Conservation (phyloP, 306 rosid genomes). For the Begonia fuchsioides region DNA sequence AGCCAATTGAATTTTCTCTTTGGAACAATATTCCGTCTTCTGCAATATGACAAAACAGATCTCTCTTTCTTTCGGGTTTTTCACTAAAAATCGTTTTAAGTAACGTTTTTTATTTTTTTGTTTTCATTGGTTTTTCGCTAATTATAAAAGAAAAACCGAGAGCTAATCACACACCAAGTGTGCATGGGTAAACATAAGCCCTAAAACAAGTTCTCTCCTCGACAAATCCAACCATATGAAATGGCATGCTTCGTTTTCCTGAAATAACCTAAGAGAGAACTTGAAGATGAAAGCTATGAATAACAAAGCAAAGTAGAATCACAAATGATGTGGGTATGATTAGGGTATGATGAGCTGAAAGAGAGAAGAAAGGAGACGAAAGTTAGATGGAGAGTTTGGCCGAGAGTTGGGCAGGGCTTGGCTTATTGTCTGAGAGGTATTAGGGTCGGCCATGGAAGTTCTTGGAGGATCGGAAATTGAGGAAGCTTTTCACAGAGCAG, state of each 20-base stretch:
- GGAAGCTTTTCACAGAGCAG: conserved; percentile 12
- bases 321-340: conserved; percentile 18
- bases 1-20: conserved; percentile 1
- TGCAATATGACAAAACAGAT: not conserved
- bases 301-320: no score
- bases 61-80: no score
- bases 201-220: no score
- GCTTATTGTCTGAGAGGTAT: conserved; percentile 21
- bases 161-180: not conserved
- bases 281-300: not conserved
- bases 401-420: conserved; percentile 1
- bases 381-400: no score
- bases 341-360: conserved; percentile 30
- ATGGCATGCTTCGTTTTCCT: no score
- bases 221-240: no score
- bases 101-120: no score
- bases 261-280: no score
- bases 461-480: conserved; percentile 40
- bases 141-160: no score
- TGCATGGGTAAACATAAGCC: no score
- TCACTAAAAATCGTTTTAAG: no score
- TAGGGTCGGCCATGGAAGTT: conserved; percentile 9
- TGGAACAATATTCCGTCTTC: not conserved
- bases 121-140: no score
- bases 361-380: conserved; percentile 12